Evolutionary conservation across 805 yeast species (phyloP).

Genomic region (Metahyphopichia silvanorum): DNA sequence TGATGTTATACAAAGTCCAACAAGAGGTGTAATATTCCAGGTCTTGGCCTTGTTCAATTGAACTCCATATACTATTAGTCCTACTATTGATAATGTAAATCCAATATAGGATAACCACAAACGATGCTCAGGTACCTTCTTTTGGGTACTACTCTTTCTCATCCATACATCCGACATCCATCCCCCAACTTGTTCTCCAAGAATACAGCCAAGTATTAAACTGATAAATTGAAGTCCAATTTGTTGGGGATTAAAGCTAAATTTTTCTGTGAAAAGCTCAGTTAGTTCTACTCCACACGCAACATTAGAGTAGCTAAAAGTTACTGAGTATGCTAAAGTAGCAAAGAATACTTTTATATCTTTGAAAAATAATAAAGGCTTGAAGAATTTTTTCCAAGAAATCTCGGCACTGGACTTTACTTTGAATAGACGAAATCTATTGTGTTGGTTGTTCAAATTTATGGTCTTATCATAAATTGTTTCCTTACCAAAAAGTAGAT

Average conservation of each 20-base stretch:
- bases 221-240: slow-evolving; percentile 20
- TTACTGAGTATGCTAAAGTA: slow-evolving; percentile 15
- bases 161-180: slow-evolving; percentile 22
- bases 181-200: slow-evolving; percentile 22
- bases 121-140: slow-evolving; percentile 10
- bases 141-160: slow-evolving; percentile 8
- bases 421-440: too few relatives aligned
- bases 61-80: slow-evolving; percentile 18
- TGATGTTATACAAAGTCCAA: slow-evolving; percentile 18
- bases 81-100: slow-evolving; percentile 14
- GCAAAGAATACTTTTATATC: slow-evolving; percentile 10
- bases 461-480: slow-evolving; percentile 7
- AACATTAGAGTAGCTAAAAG: slow-evolving; percentile 18
- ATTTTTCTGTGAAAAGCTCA: slow-evolving; percentile 13
- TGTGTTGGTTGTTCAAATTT: too few relatives aligned
- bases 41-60: slow-evolving; percentile 10
- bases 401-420: slow-evolving; percentile 2
- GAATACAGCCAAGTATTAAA: slow-evolving; percentile 16
- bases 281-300: slow-evolving; percentile 21
- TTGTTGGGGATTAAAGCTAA: slow-evolving; percentile 17
- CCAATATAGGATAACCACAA: slow-evolving; percentile 20
- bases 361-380: slow-evolving; percentile 7
- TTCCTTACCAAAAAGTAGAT: slow-evolving; percentile 10
- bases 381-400: slow-evolving; percentile 3
- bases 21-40: slow-evolving; percentile 18